Conservation (phyloP, 768 basidiomycete genomes). For the Termitomyces eurrhizus region DNA sequence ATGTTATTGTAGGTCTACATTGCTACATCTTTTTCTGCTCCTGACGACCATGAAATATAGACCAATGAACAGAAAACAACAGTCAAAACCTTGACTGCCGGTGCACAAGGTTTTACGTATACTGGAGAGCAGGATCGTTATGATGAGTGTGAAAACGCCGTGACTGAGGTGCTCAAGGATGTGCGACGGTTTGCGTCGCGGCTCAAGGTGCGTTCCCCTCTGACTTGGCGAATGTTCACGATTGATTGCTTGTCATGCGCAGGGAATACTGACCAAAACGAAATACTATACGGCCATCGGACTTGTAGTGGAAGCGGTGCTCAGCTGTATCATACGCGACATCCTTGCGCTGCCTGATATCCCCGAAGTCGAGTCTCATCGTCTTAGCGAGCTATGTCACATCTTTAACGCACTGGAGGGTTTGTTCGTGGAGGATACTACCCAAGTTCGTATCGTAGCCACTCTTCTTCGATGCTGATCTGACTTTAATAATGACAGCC, state of each 20-base stretch:
- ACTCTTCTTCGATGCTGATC: not conserved
- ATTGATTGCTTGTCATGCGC: not conserved
- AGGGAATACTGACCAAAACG: conserved; percentile 68
- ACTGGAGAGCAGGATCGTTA: conserved; percentile 71
- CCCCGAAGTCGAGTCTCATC: conserved; percentile 81
- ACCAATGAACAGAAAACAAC: conserved; percentile 43
- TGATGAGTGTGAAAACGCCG: conserved; percentile 69
- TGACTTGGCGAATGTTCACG: not conserved
- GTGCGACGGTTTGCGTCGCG: conserved; percentile 60
- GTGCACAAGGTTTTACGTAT: conserved; percentile 63
- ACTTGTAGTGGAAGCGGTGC: conserved; percentile 59
- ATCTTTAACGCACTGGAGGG: conserved; percentile 78
- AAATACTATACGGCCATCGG: conserved; percentile 75
- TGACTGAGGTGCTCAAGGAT: conserved; percentile 58
- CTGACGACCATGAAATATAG: conserved; percentile 27
- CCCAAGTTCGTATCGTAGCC: conserved; percentile 39
- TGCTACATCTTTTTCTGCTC: not conserved
- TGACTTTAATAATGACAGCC: conserved; percentile 33
- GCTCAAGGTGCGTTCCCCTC: conserved; percentile 57
- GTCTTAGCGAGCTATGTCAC: conserved; percentile 77
- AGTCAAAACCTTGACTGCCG: conserved; percentile 41
- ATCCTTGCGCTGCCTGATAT: conserved; percentile 81
- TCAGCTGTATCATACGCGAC: conserved; percentile 66
- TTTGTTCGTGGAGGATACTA: conserved; percentile 66
- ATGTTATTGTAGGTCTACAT: conserved; percentile 54